phyloP scores from a whole-genome alignment of 352 stramenopile species.

The Plasmopara viticola region DNA sequence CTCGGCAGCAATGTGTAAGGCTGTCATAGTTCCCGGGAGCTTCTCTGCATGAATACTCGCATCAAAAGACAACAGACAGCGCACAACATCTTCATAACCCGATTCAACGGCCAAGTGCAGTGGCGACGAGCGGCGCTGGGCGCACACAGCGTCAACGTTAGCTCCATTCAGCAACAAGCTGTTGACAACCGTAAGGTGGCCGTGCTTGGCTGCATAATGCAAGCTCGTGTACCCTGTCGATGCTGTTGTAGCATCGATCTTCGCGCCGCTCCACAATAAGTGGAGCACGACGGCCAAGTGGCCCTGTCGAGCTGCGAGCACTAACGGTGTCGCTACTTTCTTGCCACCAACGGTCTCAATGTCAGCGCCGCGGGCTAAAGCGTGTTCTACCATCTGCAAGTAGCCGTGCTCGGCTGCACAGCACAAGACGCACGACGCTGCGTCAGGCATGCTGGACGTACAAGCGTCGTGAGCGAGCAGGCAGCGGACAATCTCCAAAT shows the following conservation, averaged over 20 bases:
- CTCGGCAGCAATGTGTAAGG: conserved; percentile 52
- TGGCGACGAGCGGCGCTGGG: conserved; percentile 27
- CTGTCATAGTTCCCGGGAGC: conserved; percentile 35
- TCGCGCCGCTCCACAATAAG: conserved; percentile 38
- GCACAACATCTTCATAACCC: conserved; percentile 44
- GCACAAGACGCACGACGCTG: conserved; percentile 37
- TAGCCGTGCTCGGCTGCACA: conserved; percentile 40
- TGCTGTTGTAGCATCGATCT: conserved; percentile 31
- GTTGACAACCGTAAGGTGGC: conserved; percentile 49
- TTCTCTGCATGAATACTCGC: conserved; percentile 43
- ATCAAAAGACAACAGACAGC: conserved; percentile 43
- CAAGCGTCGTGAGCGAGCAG: conserved; percentile 33
- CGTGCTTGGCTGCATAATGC: conserved; percentile 46
- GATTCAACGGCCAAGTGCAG: conserved; percentile 47
- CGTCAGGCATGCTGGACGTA: conserved; percentile 28
- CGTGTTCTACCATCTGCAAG: conserved; percentile 47
- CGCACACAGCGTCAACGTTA: conserved; percentile 39
- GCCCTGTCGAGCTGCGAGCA: conserved; percentile 43
- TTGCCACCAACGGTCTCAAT: conserved; percentile 30
- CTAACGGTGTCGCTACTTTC: conserved; percentile 35
- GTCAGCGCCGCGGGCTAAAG: conserved; percentile 32
- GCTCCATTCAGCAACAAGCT: conserved; percentile 46
- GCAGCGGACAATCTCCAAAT: conserved; percentile 42
- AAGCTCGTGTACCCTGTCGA: conserved; percentile 43
- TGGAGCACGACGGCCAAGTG: conserved; percentile 44